Evolutionary conservation across 306 rosid species (phyloP), one percentile per base, ranked within the genome.

Genomic region (Arachis hypogaea): DNA sequence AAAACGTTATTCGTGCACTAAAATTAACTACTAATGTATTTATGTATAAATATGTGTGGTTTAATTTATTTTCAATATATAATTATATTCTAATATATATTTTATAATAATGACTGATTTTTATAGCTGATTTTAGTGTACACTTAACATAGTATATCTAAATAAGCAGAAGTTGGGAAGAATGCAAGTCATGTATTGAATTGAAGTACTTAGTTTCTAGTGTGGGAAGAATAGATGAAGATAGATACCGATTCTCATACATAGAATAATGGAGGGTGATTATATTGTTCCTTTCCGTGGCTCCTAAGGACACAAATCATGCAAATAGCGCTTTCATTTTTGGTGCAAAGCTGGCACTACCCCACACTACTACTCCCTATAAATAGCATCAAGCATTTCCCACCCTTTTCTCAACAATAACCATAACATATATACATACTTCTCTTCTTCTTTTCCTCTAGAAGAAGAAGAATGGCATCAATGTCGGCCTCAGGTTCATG

Each of bases 401-500:
- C 83, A 58, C 47, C 80, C 41, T 77, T 81, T 33, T 33, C 38
- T 33, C 38, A 33, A 33, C 38, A 2, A 33, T 1, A 33, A 33
- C 38, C 38, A 33, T 33, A 33, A 33, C 38, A 33, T 33, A 33
- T 22, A 22, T 22, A 2, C 38, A 22, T 22, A 2, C 38, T 33
- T 33, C 38, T 2, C 38, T 33, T 33, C 38, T 22, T 22, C 28
- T 22, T 22, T 22, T 22, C 28, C 28, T 22, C 28, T 22, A 22
- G 28, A 22, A 22, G 28, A 22, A 22, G 28, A 22, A 22, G 28
- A 22, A 22, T 89, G 96, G 90, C 97, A 52, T 88, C 97, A 75
- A 88, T 90, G 82, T 85, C 98, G 58, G 82, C 94, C 6, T 89
- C 93, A 7, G 82, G 82, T 3, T 86, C 92, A 16, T 94, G 99